Evolutionary conservation across 2,329 filamentous ascomycete species (phyloP).

Genomic region (Arthrobotrys iridis): DNA sequence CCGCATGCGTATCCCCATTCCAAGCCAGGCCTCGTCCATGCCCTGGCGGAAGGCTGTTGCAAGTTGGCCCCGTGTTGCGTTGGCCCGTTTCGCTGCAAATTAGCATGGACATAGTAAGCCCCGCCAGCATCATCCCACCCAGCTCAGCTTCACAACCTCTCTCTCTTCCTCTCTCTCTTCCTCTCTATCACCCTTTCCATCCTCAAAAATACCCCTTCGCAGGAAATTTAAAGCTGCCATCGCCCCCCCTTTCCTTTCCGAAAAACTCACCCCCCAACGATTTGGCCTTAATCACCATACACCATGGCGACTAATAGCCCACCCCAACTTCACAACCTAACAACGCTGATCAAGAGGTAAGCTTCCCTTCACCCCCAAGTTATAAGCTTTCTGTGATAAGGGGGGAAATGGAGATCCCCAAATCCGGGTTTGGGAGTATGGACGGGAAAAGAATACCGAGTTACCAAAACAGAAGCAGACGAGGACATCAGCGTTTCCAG

Average conservation of each 20-base stretch:
- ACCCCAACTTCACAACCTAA: slow-evolving; percentile 93
- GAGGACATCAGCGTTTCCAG: too few relatives aligned
- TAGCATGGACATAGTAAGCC: neutral
- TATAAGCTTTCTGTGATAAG: slow-evolving; percentile 22
- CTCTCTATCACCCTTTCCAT: too few relatives aligned
- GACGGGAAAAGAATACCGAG: too few relatives aligned
- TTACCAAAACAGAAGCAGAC: slow-evolving; percentile 6
- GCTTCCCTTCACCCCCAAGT: slow-evolving; percentile 59
- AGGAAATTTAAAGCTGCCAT: too few relatives aligned
- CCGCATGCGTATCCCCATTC: slow-evolving; percentile 8
- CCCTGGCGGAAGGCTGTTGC: slow-evolving; percentile 14
- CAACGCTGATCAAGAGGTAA: slow-evolving; percentile 97
- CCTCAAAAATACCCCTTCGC: too few relatives aligned
- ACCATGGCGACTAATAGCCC: slow-evolving; percentile 69
- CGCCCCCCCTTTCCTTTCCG: neutral
- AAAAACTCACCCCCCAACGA: neutral
- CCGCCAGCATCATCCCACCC: slow-evolving; percentile 22
- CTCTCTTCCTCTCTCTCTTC: neutral
- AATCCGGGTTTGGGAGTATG: slow-evolving; percentile 23
- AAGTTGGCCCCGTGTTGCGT: slow-evolving; percentile 34
- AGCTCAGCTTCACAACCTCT: neutral
- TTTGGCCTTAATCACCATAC: neutral
- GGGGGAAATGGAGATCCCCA: too few relatives aligned
- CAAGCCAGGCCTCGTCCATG: neutral
- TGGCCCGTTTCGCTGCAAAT: slow-evolving; percentile 1